phyloP scores from a whole-genome alignment of 495 filamentous ascomycete genomes.

The Neurospora sublineolata region DNA sequence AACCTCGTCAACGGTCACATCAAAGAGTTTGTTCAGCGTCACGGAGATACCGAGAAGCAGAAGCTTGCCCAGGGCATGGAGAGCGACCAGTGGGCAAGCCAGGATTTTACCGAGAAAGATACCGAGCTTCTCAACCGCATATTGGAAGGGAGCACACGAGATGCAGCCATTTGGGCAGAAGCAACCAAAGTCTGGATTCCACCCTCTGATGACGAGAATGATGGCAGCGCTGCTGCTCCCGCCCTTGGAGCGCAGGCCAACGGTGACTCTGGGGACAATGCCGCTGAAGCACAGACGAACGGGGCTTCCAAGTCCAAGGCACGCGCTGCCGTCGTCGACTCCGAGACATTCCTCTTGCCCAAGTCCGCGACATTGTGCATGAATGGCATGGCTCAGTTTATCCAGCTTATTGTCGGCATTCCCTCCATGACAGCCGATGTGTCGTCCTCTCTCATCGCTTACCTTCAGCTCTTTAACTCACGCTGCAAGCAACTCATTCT shows the following conservation, averaged over 20 bases:
- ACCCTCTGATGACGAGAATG: slow-evolving; percentile 26
- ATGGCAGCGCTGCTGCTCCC: slow-evolving; percentile 6
- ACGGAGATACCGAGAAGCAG: slow-evolving; percentile 68
- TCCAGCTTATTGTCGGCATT: slow-evolving; percentile 71
- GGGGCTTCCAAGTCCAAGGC: slow-evolving; percentile 53
- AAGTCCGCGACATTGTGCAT: slow-evolving; percentile 71
- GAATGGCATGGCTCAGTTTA: slow-evolving; percentile 66
- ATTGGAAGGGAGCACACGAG: slow-evolving; percentile 66
- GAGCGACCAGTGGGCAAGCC: slow-evolving; percentile 78
- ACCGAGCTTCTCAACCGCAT: slow-evolving; percentile 53
- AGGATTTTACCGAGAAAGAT: slow-evolving; percentile 65
- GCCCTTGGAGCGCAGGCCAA: slow-evolving; percentile 9
- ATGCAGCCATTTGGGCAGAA: slow-evolving; percentile 62
- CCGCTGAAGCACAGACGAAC: slow-evolving; percentile 30
- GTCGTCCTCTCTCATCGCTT: slow-evolving; percentile 48
- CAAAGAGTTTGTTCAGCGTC: slow-evolving; percentile 68
- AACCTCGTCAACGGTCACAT: slow-evolving; percentile 87
- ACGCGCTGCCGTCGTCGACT: slow-evolving; percentile 67
- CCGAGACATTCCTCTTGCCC: slow-evolving; percentile 75
- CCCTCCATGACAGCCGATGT: slow-evolving; percentile 82
- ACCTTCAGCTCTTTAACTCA: slow-evolving; percentile 85
- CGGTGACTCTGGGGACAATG: slow-evolving; percentile 8
- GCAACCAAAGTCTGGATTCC: slow-evolving; percentile 62
- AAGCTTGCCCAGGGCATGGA: slow-evolving; percentile 76
- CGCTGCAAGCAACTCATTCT: slow-evolving; percentile 88